Conservation (phyloP, 2,329 filamentous ascomycete species). For the Aspergillus ustus region DNA sequence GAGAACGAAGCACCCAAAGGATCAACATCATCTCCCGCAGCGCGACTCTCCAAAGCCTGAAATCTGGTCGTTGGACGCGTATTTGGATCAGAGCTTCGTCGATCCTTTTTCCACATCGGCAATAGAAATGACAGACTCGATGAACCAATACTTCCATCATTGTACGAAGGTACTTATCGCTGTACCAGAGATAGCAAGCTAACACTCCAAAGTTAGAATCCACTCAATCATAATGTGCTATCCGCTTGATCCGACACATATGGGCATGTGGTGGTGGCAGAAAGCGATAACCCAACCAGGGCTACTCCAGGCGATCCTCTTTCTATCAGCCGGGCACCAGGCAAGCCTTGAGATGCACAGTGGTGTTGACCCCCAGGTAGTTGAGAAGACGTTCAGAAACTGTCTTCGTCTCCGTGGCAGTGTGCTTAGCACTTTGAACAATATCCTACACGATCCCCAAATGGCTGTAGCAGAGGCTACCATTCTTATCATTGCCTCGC, state of each 20-base stretch:
- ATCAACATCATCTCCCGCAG: background rate
- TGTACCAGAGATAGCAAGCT: background rate
- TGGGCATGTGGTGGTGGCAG: constrained; percentile 1
- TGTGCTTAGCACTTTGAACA: background rate
- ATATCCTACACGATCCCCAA: constrained; percentile 1
- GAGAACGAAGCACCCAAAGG: background rate
- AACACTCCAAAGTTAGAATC: background rate
- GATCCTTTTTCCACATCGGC: background rate
- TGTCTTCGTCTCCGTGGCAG: background rate
- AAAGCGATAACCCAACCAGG: background rate
- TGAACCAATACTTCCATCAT: constrained; percentile 8
- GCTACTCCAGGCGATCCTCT: constrained; percentile 5
- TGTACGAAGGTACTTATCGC: background rate
- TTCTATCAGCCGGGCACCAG: constrained; percentile 6
- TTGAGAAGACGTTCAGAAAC: background rate
- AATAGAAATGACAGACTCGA: background rate
- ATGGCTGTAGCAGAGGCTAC: constrained; percentile 5
- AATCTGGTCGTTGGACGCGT: background rate
- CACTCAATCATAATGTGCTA: background rate
- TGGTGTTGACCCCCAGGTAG: background rate
- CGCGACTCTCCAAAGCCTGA: background rate
- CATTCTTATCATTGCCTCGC: background rate
- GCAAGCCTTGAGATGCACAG: background rate
- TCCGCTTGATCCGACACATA: constrained; percentile 1
- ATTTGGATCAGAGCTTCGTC: background rate